Conservation (phyloP, 306 rosid species). For the Styphnolobium japonicum region DNA sequence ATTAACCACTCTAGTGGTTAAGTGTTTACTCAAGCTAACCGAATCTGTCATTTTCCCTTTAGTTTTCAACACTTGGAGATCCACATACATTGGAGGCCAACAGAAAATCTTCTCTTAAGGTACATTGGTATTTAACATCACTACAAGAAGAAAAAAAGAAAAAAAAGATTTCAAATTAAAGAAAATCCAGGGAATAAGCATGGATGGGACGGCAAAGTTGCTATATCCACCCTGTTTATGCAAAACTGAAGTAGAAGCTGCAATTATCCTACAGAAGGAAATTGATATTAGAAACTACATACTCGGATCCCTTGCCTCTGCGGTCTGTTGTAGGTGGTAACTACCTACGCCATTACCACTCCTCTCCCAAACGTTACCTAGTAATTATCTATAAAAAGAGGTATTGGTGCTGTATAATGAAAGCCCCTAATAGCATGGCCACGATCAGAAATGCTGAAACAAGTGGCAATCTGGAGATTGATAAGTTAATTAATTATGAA, state of each 20-base stretch:
- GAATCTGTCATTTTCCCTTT: neutral
- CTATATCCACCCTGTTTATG: neutral
- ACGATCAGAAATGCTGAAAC: neutral
- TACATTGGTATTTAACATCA: neutral
- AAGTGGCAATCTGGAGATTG: neutral
- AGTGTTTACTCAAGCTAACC: neutral
- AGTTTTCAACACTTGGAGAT: neutral
- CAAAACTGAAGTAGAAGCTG: neutral
- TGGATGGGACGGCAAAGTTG: neutral
- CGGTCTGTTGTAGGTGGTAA: neutral
- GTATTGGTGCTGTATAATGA: neutral
- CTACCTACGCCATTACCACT: neutral
- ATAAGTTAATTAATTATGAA: neutral
- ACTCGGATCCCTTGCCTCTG: neutral
- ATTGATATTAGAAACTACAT: neutral
- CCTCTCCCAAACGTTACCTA: neutral
- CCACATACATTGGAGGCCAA: neutral
- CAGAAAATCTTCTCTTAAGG: neutral
- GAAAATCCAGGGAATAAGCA: neutral
- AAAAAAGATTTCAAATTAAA: neutral
- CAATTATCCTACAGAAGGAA: neutral
- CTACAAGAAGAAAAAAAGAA: neutral
- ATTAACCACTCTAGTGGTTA: neutral
- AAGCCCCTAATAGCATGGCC: neutral
- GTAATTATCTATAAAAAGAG: neutral